Conservation (phyloP, 768 basidiomycete genomes). For the Leucosporidium yakuticum region DNA sequence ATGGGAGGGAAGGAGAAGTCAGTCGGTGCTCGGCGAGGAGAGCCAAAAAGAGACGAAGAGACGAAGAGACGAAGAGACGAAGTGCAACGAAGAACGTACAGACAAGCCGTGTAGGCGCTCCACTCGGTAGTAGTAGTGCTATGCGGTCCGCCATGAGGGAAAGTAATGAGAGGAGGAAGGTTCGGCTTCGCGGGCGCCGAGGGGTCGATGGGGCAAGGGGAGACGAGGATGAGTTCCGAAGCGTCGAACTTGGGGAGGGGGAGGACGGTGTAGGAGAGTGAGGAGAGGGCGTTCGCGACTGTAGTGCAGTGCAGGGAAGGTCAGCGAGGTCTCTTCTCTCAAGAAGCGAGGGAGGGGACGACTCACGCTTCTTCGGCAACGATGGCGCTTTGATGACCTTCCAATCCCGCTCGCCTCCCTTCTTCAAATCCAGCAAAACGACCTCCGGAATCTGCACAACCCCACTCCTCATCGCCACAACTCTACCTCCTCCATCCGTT, state of each 20-base stretch:
- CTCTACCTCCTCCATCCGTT: constrained; percentile 27
- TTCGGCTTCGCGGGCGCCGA: neutral
- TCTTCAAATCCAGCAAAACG: constrained; percentile 48
- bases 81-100: neutral
- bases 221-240: constrained; percentile 51
- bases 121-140: constrained; percentile 51
- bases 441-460: constrained; percentile 49
- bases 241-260: constrained; percentile 52
- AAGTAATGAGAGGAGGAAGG: constrained; percentile 47
- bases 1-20: neutral
- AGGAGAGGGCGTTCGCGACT: constrained; percentile 50
- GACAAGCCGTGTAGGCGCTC: constrained; percentile 50
- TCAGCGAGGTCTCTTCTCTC: neutral
- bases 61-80: no score
- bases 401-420: constrained; percentile 44
- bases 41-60: no score
- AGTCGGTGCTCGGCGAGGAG: no score
- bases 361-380: constrained; percentile 48
- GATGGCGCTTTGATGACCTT: constrained; percentile 49
- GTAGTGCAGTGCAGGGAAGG: neutral
- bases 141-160: constrained; percentile 64
- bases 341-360: constrained; percentile 3
- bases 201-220: constrained; percentile 18
- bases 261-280: constrained; percentile 49
- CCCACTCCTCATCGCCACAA: constrained; percentile 20